Conservation (phyloP, 2,329 filamentous ascomycete species). For the Orbilia ellipsospora region DNA sequence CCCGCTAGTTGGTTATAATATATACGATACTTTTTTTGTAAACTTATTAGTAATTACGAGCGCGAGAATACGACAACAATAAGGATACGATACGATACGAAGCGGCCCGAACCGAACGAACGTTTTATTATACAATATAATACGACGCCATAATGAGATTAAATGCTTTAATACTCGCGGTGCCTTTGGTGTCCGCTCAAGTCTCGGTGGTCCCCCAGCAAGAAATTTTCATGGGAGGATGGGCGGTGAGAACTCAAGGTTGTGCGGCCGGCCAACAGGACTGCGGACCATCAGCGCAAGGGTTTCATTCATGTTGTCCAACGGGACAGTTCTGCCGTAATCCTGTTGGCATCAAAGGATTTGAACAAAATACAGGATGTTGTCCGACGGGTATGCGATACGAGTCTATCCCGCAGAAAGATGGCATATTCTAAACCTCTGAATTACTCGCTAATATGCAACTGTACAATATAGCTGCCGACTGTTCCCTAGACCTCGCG, state of each 20-base stretch:
- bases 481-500: slow-evolving; percentile 25
- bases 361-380: slow-evolving; percentile 39
- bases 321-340: slow-evolving; percentile 25
- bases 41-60: background rate
- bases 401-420: no score
- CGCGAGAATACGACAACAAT: no score
- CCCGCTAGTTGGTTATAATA: background rate
- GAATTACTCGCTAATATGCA: background rate
- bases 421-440: background rate
- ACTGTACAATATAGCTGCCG: slow-evolving; percentile 7
- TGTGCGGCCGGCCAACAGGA: slow-evolving; percentile 19
- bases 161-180: slow-evolving; percentile 8
- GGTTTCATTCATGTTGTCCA: slow-evolving; percentile 38
- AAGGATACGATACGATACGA: background rate
- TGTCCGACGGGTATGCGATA: slow-evolving; percentile 41
- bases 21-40: slow-evolving; percentile 1
- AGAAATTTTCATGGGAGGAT: slow-evolving; percentile 30
- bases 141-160: slow-evolving; percentile 1
- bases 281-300: slow-evolving; percentile 13
- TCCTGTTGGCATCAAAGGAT: slow-evolving; percentile 22
- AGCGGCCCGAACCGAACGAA: background rate
- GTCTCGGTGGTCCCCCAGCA: background rate
- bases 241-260: slow-evolving; percentile 18
- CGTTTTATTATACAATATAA: background rate
- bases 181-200: background rate